Evolutionary conservation across 805 yeast species (phyloP).

Genomic region (Jamesozyma rosinii): DNA sequence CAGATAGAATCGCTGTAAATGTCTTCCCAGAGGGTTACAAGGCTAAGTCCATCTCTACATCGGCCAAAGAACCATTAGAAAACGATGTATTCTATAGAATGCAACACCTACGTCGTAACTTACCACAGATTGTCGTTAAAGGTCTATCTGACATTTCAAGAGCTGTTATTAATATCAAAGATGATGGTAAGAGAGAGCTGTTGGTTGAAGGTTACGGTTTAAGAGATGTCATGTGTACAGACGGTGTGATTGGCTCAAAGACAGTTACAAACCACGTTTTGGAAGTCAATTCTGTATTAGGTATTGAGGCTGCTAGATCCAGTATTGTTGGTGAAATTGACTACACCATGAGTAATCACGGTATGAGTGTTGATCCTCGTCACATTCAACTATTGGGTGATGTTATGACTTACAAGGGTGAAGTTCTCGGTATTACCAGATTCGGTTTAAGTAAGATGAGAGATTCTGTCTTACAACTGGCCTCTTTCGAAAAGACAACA

Average conservation of each 20-base stretch:
- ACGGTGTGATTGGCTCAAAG: slow-evolving; percentile 83
- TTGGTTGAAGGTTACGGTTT: slow-evolving; percentile 97
- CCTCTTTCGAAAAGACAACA: slow-evolving; percentile 95
- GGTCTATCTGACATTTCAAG: slow-evolving; percentile 87
- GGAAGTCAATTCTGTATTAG: slow-evolving; percentile 81
- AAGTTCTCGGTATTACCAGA: slow-evolving; percentile 93
- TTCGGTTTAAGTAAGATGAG: slow-evolving; percentile 98
- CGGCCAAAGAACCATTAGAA: slow-evolving; percentile 33
- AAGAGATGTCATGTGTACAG: slow-evolving; percentile 93
- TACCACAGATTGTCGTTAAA: slow-evolving; percentile 84
- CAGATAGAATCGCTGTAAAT: slow-evolving; percentile 55
- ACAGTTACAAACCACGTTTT: slow-evolving; percentile 87
- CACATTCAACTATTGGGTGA: slow-evolving; percentile 95
- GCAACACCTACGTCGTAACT: slow-evolving; percentile 77
- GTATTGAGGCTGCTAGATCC: slow-evolving; percentile 95
- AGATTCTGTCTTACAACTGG: slow-evolving; percentile 92
- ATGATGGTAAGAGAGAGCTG: slow-evolving; percentile 78
- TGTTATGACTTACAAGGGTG: slow-evolving; percentile 98
- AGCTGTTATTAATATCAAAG: slow-evolving; percentile 90
- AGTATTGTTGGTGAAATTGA: slow-evolving; percentile 91
- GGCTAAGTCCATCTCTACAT: slow-evolving; percentile 36
- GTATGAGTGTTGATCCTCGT: slow-evolving; percentile 99
- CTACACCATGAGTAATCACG: slow-evolving; percentile 97
- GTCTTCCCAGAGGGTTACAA: slow-evolving; percentile 40
- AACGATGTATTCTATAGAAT: slow-evolving; percentile 70